Conservation (phyloP, 768 basidiomycete genomes). For the Dacryopinax primogenitus region DNA sequence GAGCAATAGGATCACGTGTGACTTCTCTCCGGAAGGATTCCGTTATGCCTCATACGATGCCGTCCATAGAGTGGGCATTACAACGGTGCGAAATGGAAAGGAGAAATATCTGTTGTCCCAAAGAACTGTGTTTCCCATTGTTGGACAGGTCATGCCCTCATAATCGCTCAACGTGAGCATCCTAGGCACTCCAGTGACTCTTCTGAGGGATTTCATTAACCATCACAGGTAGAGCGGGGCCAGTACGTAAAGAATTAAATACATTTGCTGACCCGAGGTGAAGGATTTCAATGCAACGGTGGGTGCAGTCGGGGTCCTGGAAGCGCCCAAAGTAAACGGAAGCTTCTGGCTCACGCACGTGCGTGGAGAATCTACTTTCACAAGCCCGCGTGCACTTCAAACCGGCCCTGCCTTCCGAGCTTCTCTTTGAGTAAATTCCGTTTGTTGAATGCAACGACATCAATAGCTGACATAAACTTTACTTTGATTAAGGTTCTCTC, state of each 20-base stretch:
- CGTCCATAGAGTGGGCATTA: neutral
- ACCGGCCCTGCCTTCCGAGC: neutral
- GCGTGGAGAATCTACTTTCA: neutral
- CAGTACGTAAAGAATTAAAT: no score
- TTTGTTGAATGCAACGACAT: neutral
- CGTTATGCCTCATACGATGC: neutral
- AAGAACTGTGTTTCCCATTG: neutral
- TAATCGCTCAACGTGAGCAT: no score
- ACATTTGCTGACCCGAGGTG: no score
- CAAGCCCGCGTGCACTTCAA: neutral
- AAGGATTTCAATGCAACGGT: no score
- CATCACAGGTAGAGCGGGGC: no score
- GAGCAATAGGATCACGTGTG: neutral
- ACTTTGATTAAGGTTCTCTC: neutral
- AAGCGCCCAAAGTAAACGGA: constrained; percentile 7
- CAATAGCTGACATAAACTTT: neutral
- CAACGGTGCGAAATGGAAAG: neutral
- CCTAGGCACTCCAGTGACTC: no score
- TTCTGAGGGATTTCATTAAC: no score
- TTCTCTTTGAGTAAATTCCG: neutral
- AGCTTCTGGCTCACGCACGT: constrained; percentile 1
- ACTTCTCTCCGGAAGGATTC: neutral
- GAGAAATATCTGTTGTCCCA: neutral
- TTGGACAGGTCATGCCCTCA: no score
- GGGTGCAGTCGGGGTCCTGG: neutral